These are phyloP conservation scores for Zelopaecilomyces penicillatus DNA, from an alignment of 2,329 filamentous ascomycete species.

Conservation along the genomic window DNA sequence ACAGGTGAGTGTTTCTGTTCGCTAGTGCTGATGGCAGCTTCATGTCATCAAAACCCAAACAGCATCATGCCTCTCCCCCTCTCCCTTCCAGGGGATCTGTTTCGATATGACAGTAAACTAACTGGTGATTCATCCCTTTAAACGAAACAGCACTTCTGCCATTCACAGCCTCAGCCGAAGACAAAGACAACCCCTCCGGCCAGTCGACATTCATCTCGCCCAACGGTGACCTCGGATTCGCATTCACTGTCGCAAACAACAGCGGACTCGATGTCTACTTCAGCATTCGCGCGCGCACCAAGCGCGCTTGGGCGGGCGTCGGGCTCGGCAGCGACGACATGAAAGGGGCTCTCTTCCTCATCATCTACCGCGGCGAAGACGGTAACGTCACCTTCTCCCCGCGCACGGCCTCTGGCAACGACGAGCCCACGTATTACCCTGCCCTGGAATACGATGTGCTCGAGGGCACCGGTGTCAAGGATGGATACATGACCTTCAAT, in stretches of 20 bases:
- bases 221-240: conserved; percentile 38
- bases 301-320: conserved; percentile 44
- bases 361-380: conserved; percentile 42
- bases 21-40: not conserved
- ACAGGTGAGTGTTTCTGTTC: conserved; percentile 15
- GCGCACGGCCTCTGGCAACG: conserved; percentile 40
- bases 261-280: conserved; percentile 43
- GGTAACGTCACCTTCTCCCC: conserved; percentile 49
- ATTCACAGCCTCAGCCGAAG: conserved; percentile 16
- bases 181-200: conserved; percentile 19
- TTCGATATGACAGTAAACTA: not conserved
- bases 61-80: not conserved
- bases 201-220: conserved; percentile 38
- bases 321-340: conserved; percentile 47
- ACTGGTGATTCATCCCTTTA: not conserved
- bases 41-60: not conserved
- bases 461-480: conserved; percentile 37
- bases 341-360: conserved; percentile 43
- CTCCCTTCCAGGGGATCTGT: not conserved
- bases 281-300: conserved; percentile 38
- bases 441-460: conserved; percentile 37
- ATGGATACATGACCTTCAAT: conserved; percentile 39
- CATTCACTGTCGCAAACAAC: conserved; percentile 40
- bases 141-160: conserved; percentile 15
- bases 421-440: conserved; percentile 41